Evolutionary conservation across 805 yeast species (phyloP), one percentile per base, ranked within the genome.

Genomic region (Lipomyces mesembrius): DNA sequence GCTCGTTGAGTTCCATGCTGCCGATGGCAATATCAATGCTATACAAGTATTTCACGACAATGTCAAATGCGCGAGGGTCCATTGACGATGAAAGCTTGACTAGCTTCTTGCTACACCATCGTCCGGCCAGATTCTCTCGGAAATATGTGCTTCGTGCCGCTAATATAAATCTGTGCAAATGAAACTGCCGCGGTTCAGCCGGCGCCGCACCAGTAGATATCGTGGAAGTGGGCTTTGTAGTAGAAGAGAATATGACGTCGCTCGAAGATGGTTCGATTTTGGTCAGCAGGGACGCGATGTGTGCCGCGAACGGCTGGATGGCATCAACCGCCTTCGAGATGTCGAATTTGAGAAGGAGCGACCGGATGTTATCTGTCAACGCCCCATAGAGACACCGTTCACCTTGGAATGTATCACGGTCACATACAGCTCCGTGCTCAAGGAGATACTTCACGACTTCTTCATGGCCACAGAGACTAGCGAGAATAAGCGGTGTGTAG

Each of bases 301-400:
- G 92, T 1, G 88, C 82, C 1, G 91, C 90, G 79, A 89, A 90
- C 1, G 95, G 94, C 74, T 88, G 90, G 14, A 82, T 80, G 14
- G 82, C 76, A 75, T 90, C 92, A 17, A 87, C 88, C 0, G 87
- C 85, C 72, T 88, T 90, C 5, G 90, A 84, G 56, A 89, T 83
- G 74, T 89, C 92, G 74, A 74, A 87, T 53, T 84, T 80, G 22
- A 87, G 74, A 61, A 90, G 77, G 25, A 88, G 75, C 53, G 83
- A 82, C 57, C 92, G 77, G 34, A 90, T 90, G 3, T 79, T 75
- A 74, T 89, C 92, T 20, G 83, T 90, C 64, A 90, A 77, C 0
- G 96, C 95, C 1, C 93, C 95, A 73, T 90, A 89, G 1, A 90
- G 81, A 71, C 94, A 89, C 56, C 90, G 81, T 12, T 88, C 91